A percentile compares a stretch with the other conserved stretches of the same genome.
Conservation (phyloP, 148 eudicot genomes). For the Pharnaceum exiguum region DNA sequence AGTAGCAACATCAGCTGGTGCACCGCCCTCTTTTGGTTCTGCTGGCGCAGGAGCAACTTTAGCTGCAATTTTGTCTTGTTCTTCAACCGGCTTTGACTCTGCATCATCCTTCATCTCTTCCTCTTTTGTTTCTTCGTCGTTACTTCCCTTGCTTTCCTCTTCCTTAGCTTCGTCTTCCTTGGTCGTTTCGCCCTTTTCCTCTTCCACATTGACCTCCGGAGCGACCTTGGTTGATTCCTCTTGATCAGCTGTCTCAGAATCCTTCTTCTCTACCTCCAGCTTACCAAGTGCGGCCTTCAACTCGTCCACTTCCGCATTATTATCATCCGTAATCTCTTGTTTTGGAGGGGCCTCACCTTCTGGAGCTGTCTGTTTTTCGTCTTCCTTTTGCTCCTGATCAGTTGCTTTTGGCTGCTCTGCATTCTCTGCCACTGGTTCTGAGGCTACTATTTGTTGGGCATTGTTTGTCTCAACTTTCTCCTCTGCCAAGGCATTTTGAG, state of each 20-base stretch:
- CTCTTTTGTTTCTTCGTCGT: background rate
- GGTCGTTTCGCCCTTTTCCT: background rate
- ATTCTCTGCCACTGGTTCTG: background rate
- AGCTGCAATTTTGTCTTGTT: too few species aligned
- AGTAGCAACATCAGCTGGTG: background rate
- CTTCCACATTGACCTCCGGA: background rate
- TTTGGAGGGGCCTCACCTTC: too few species aligned
- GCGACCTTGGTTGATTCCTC: background rate
- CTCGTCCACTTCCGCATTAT: background rate
- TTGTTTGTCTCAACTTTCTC: conserved; percentile 9
- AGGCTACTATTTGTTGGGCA: background rate
- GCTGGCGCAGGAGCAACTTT: too few species aligned
- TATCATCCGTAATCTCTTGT: too few species aligned
- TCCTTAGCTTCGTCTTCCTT: too few species aligned
- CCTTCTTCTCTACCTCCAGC: conserved; percentile 3
- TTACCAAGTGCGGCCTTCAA: background rate
- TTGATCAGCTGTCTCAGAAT: background rate
- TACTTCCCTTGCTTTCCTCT: background rate
- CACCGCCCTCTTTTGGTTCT: background rate
- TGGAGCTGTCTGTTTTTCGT: background rate
- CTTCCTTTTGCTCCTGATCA: background rate
- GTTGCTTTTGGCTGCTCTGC: background rate
- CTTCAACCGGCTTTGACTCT: background rate
- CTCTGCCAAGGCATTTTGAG: conserved; percentile 21
- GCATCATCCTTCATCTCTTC: background rate